Percentiles rank a stretch among this genome's conserved stretches.
phyloP scores from a whole-genome alignment of 805 yeast species.

The Kodamaea hsintzibuensis region DNA sequence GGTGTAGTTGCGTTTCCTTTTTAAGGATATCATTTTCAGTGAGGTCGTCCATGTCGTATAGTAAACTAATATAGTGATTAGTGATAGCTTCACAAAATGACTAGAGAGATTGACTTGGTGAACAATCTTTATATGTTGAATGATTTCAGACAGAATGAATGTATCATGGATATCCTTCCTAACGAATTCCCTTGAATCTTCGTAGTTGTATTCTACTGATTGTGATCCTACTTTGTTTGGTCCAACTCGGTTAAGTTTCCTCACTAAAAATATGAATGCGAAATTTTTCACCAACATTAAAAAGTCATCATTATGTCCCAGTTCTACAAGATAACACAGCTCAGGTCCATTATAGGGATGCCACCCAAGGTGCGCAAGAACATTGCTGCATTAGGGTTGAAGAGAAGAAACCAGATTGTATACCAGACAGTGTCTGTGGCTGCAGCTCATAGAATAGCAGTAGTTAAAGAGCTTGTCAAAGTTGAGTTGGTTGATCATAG shows the following conservation, averaged over 20 bases:
- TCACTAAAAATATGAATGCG: neutral
- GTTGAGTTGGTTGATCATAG: conserved; percentile 69
- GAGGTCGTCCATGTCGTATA: conserved; percentile 6
- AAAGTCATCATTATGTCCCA: conserved; percentile 12
- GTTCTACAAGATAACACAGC: conserved; percentile 64
- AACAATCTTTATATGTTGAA: neutral
- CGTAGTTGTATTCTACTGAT: neutral
- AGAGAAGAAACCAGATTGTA: conserved; percentile 68
- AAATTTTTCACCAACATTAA: neutral
- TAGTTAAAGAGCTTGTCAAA: conserved; percentile 81
- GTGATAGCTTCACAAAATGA: too few relatives aligned
- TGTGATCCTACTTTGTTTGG: neutral
- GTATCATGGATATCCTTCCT: neutral
- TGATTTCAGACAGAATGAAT: neutral
- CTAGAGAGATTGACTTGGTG: too few relatives aligned
- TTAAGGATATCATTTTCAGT: conserved; percentile 10
- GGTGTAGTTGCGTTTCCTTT: conserved; percentile 18
- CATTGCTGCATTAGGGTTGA: conserved; percentile 71
- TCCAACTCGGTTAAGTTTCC: neutral
- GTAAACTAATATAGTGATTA: too few relatives aligned
- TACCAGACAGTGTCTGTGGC: conserved; percentile 75
- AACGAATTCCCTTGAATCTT: neutral
- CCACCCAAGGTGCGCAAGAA: conserved; percentile 68
- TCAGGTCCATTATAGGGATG: conserved; percentile 82
- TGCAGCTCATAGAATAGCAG: conserved; percentile 80